Conservation (phyloP, 164 flowering plant species). For the Saururus chinensis region DNA sequence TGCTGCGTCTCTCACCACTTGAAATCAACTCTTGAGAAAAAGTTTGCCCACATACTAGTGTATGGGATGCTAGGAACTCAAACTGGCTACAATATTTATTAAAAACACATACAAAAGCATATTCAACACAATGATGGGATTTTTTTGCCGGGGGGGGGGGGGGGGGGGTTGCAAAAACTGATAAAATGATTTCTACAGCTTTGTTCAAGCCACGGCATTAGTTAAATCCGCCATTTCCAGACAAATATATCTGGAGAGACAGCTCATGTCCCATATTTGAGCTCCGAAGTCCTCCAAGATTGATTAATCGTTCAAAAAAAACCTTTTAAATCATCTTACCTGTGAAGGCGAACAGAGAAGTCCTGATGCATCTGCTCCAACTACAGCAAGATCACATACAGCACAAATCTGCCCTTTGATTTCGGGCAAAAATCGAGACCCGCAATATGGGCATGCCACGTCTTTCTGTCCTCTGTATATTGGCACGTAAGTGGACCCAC, state of each 20-base stretch:
- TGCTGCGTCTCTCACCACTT: not conserved
- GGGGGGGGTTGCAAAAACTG: too few relatives aligned
- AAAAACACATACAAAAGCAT: not conserved
- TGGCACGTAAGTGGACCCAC: constrained; percentile 78
- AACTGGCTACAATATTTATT: too few relatives aligned
- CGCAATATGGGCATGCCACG: constrained; percentile 63
- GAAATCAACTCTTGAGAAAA: not conserved
- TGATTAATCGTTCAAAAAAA: not conserved
- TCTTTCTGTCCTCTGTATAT: constrained; percentile 77
- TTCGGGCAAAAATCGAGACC: constrained; percentile 51
- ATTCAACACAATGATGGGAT: too few relatives aligned
- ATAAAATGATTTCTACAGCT: not conserved
- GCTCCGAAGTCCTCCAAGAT: not conserved
- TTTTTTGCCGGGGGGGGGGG: too few relatives aligned
- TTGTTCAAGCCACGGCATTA: not conserved
- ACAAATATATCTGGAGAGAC: not conserved
- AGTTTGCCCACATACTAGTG: not conserved
- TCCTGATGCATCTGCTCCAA: constrained; percentile 79
- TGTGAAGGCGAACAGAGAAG: constrained; percentile 71
- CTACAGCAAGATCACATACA: constrained; percentile 64
- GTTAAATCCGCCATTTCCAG: too few relatives aligned
- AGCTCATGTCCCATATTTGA: not conserved
- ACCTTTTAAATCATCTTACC: constrained; percentile 34
- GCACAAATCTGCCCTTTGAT: constrained; percentile 59
- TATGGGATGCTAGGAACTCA: not conserved